Percentiles rank a stretch among this genome's conserved stretches.
These are phyloP conservation scores for Apiotrichum mycotoxinovorans DNA, from an alignment of 1,284 basidiomycete species.

Conservation along the genomic window DNA sequence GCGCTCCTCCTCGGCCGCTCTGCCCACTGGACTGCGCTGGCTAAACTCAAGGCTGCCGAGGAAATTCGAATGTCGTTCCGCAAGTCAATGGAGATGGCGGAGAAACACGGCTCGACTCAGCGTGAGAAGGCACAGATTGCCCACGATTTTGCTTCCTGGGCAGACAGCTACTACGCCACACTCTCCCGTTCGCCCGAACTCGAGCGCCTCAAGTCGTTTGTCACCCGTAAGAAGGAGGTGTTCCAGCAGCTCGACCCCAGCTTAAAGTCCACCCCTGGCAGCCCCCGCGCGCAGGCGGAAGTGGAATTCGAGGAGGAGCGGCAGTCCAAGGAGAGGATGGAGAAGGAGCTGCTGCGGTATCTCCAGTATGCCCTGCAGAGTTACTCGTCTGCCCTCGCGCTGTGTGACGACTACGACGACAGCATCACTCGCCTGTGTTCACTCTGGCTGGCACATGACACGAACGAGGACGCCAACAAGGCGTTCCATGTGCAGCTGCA, in stretches of 20 bases:
- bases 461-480: slow-evolving; percentile 57
- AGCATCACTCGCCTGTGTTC: slow-evolving; percentile 78
- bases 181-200: slow-evolving; percentile 69
- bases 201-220: slow-evolving; percentile 65
- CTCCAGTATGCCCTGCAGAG: slow-evolving; percentile 72
- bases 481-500: slow-evolving; percentile 51
- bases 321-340: slow-evolving; percentile 59
- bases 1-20: slow-evolving; percentile 40
- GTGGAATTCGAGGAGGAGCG: slow-evolving; percentile 58
- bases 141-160: slow-evolving; percentile 80
- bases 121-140: slow-evolving; percentile 63
- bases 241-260: slow-evolving; percentile 24
- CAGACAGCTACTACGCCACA: slow-evolving; percentile 76
- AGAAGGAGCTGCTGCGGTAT: slow-evolving; percentile 61
- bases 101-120: not conserved
- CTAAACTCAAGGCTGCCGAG: slow-evolving; percentile 75
- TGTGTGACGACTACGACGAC: slow-evolving; percentile 70
- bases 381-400: slow-evolving; percentile 70
- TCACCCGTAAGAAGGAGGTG: slow-evolving; percentile 60
- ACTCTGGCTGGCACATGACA: slow-evolving; percentile 69
- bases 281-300: slow-evolving; percentile 25
- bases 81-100: slow-evolving; percentile 17
- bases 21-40: slow-evolving; percentile 86
- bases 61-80: slow-evolving; percentile 71
- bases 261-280: slow-evolving; percentile 22